These are phyloP conservation scores for Hypoxylon sp. DNA, from an alignment of 2,329 filamentous ascomycete species.

Conservation along the genomic window DNA sequence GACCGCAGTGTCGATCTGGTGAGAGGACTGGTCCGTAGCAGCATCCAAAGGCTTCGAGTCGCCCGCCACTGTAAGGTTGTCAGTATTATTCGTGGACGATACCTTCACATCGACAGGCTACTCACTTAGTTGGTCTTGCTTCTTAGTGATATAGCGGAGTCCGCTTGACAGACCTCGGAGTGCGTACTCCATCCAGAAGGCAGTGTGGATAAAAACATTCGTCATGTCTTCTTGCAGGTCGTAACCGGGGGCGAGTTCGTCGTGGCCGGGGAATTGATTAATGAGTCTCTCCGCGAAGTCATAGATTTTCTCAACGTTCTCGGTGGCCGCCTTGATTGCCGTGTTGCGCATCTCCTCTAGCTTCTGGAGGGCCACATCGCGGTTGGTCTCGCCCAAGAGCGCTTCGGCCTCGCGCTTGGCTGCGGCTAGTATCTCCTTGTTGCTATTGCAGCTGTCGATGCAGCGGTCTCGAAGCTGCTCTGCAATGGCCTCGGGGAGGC, in stretches of 20 bases:
- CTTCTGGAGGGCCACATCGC: not conserved
- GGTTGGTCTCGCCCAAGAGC: not conserved
- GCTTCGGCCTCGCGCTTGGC: not conserved
- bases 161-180: not conserved
- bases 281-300: not conserved
- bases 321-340: not conserved
- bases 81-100: not conserved
- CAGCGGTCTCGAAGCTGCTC: not conserved
- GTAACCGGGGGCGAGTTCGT: not conserved
- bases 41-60: not conserved
- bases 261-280: not conserved
- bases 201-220: not conserved
- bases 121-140: not conserved
- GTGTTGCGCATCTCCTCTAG: not conserved
- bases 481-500: not conserved
- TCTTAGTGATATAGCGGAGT: not conserved
- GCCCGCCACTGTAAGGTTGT: not conserved
- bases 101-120: too few species aligned
- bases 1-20: not conserved
- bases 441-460: not conserved
- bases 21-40: not conserved
- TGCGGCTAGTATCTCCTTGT: not conserved
- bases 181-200: not conserved
- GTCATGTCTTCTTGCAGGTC: not conserved
- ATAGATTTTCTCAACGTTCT: not conserved